Conservation (phyloP, 2,329 filamentous ascomycete species). For the Xylariaceae sp. region DNA sequence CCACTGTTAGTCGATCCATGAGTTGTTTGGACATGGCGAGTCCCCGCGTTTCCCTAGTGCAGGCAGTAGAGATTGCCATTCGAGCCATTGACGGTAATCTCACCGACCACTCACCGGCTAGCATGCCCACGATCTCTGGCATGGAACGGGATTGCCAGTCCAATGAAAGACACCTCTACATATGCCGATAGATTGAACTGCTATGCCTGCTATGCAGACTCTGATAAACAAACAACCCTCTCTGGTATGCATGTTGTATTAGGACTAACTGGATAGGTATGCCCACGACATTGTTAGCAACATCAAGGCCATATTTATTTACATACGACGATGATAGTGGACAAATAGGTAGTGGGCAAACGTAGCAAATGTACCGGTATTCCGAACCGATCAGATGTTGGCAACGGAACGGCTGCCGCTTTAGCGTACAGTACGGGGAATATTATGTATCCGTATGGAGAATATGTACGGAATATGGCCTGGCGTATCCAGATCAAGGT, state of each 20-base stretch:
- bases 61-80: neutral
- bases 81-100: neutral
- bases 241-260: neutral
- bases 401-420: conserved; percentile 1
- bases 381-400: neutral
- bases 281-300: no score
- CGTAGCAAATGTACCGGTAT: neutral
- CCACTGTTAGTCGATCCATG: neutral
- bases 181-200: neutral
- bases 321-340: no score
- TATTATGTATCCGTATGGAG: neutral
- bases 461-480: neutral
- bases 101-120: neutral
- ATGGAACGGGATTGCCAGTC: neutral
- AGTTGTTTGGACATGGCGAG: neutral
- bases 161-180: neutral
- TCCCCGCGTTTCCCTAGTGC: neutral
- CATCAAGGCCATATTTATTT: no score
- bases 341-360: no score
- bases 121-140: neutral
- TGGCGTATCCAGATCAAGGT: conserved; percentile 10
- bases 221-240: neutral
- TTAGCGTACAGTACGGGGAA: no score
- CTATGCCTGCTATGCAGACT: neutral
- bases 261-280: no score